Evolutionary conservation across 768 basidiomycete species (phyloP).

Genomic region (Cytidiella melzeri): DNA sequence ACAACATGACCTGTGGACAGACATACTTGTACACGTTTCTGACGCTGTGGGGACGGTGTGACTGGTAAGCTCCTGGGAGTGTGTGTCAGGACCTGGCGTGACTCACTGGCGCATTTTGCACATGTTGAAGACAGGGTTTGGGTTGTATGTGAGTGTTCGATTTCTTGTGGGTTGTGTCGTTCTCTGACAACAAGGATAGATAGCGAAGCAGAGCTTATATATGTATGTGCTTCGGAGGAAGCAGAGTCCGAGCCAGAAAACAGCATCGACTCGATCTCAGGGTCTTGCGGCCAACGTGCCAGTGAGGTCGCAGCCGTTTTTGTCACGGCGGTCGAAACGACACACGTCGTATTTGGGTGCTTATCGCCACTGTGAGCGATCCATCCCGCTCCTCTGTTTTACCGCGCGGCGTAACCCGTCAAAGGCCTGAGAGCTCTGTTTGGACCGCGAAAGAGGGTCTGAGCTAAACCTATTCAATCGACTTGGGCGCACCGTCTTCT

Average conservation of each 20-base stretch:
- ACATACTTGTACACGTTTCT: constrained; percentile 9
- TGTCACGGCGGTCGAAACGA: not conserved
- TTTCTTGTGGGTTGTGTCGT: not conserved
- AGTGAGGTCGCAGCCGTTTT: not conserved
- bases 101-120: constrained; percentile 14
- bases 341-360: not conserved
- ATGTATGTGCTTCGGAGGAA: no score
- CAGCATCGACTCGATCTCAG: no score
- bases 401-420: no score
- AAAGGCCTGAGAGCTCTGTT: not conserved
- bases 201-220: no score
- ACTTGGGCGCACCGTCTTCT: not conserved
- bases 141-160: not conserved
- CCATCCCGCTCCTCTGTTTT: no score
- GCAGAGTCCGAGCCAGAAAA: no score
- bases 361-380: not conserved
- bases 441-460: not conserved
- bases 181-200: no score
- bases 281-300: not conserved
- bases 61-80: not conserved
- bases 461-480: not conserved
- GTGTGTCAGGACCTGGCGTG: no score
- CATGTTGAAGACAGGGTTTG: constrained; percentile 7
- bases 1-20: not conserved
- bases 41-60: constrained; percentile 6